These are phyloP conservation scores for Dictyostelium gargantuum DNA, from an alignment of 208 protist genomes.

Conservation along the genomic window DNA sequence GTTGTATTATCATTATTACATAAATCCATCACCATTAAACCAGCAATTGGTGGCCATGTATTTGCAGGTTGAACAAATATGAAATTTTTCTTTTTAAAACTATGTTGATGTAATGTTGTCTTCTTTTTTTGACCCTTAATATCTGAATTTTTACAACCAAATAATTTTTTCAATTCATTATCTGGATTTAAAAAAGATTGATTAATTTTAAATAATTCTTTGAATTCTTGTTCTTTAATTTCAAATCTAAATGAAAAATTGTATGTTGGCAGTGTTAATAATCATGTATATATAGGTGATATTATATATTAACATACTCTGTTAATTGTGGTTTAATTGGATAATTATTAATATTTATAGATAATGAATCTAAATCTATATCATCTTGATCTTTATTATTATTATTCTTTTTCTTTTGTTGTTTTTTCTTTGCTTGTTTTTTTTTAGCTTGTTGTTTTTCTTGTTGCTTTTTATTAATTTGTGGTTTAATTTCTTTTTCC, in stretches of 20 bases:
- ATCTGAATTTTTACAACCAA: conserved; percentile 38
- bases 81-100: conserved; percentile 41
- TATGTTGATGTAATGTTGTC: neutral
- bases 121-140: conserved; percentile 48
- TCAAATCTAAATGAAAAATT: neutral
- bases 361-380: neutral
- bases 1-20: neutral
- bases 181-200: neutral
- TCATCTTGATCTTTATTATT: neutral
- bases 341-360: neutral
- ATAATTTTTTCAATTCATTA: conserved; percentile 50
- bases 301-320: neutral
- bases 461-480: conserved; percentile 2
- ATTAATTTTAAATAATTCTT: conserved; percentile 3
- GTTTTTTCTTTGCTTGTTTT: conserved; percentile 4
- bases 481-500: neutral
- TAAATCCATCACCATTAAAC: conserved; percentile 12
- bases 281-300: neutral
- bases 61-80: neutral
- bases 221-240: neutral
- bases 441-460: conserved; percentile 42
- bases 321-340: neutral
- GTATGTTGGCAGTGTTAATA: too few relatives aligned
- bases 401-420: neutral
- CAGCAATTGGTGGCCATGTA: neutral